Evolutionary conservation across 1,139 yeast genomes (phyloP).

Genomic region (Hemisphaericaspora lyxosophila): DNA sequence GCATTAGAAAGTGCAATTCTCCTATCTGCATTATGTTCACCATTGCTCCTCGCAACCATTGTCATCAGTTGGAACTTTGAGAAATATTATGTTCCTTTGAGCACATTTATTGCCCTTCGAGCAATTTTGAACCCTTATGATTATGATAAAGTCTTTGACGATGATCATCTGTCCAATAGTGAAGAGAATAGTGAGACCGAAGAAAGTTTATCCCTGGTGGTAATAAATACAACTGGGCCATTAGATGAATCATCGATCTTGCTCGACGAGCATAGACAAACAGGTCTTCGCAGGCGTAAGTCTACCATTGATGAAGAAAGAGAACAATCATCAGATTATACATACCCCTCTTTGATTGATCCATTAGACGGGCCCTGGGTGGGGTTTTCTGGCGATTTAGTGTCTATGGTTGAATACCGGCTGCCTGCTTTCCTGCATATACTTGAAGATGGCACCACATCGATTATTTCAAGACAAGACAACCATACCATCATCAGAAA

Average conservation of each 20-base stretch:
- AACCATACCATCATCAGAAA: constrained; percentile 30
- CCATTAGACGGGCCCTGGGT: constrained; percentile 58
- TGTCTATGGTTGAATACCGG: constrained; percentile 39
- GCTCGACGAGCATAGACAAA: constrained; percentile 12
- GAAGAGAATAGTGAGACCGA: constrained; percentile 5
- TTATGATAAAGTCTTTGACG: constrained; percentile 45
- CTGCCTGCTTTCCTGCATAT: constrained; percentile 14
- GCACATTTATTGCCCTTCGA: constrained; percentile 60
- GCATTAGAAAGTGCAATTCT: constrained; percentile 62
- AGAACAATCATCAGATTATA: constrained; percentile 50
- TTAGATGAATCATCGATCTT: constrained; percentile 31
- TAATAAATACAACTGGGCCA: constrained; percentile 6
- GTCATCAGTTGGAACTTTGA: constrained; percentile 57
- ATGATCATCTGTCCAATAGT: constrained; percentile 19
- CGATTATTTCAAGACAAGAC: constrained; percentile 22
- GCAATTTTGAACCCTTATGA: constrained; percentile 52
- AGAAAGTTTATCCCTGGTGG: background rate
- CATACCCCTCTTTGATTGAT: constrained; percentile 49
- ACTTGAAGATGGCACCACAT: constrained; percentile 25
- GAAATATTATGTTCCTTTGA: constrained; percentile 58
- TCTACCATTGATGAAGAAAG: constrained; percentile 59
- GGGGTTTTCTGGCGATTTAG: constrained; percentile 54
- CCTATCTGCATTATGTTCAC: constrained; percentile 51
- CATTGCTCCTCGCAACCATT: constrained; percentile 51
- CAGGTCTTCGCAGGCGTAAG: constrained; percentile 24